Conservation (phyloP, 805 yeast species). For the Hagleromyces aurorensis region DNA sequence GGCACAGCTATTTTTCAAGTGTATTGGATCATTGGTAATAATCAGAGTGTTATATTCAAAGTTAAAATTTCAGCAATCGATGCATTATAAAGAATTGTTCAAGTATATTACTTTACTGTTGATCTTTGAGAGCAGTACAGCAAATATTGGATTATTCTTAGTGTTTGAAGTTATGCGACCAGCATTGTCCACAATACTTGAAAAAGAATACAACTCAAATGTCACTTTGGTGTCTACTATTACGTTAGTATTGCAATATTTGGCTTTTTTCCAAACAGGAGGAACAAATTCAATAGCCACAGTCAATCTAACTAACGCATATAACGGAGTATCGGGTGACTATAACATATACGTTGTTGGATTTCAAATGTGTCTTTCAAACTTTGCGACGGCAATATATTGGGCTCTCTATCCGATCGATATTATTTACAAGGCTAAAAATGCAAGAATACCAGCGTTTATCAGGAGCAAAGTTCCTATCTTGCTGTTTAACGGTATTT, state of each 20-base stretch:
- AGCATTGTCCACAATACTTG: slow-evolving; percentile 7
- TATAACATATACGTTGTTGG: slow-evolving; percentile 72
- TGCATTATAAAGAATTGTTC: slow-evolving; percentile 10
- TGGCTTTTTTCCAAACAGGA: slow-evolving; percentile 80
- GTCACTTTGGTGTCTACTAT: slow-evolving; percentile 9
- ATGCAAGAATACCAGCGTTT: slow-evolving; percentile 13
- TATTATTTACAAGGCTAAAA: slow-evolving; percentile 6
- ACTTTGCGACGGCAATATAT: slow-evolving; percentile 77
- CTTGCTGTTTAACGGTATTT: slow-evolving; percentile 49
- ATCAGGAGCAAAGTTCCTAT: slow-evolving; percentile 17
- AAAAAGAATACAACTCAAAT: slow-evolving; percentile 6
- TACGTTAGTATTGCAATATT: slow-evolving; percentile 53
- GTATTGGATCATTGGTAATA: slow-evolving; percentile 28
- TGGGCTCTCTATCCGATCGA: slow-evolving; percentile 49
- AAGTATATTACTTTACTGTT: slow-evolving; percentile 34
- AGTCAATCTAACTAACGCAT: slow-evolving; percentile 83
- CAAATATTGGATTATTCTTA: slow-evolving; percentile 43
- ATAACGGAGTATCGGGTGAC: slow-evolving; percentile 66
- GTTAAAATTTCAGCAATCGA: slow-evolving; percentile 6
- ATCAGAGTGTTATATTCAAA: slow-evolving; percentile 25
- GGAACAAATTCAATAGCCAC: slow-evolving; percentile 90
- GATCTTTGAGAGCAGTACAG: slow-evolving; percentile 42
- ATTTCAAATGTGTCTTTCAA: slow-evolving; percentile 67
- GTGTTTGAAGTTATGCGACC: slow-evolving; percentile 28
- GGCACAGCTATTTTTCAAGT: slow-evolving; percentile 31